Base-by-base conservation (phyloP, 805 yeast genomes). In the Hanseniaspora jakobsenii region DNA sequence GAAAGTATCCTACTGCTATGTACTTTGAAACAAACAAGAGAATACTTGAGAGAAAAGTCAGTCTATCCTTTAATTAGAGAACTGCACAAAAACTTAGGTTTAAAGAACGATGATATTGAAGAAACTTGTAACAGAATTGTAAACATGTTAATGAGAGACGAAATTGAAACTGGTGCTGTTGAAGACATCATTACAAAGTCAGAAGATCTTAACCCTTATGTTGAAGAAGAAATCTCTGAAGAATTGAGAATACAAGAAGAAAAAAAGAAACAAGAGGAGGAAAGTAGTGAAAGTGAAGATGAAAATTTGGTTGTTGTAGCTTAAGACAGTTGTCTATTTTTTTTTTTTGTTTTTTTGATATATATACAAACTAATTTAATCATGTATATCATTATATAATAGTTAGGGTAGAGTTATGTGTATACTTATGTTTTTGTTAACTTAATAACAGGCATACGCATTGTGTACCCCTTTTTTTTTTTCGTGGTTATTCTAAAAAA, bases 101-200 rank as follows among this genome's bases (percentile, higher is more conserved):
- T 63, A 4, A 62, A 63, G 18, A 61, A 71, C 42, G 71, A 67
- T 21, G 66, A 63, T 16, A 69, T 84, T 18, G 67, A 67, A 35
- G 93, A 81, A 35, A 63, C 81, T 35, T 79, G 91, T 64, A 94
- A 85, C 53, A 72, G 91, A 58, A 61, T 82, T 32, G 98, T 87
- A 18, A 89, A 89, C 59, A 73, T 85, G 77, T 69, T 89, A 51
- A 81, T 82, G 91, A 76, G 96, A 67, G 96, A 89, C 56, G 96
- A 87, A 55, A 71, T 74, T 28, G 63, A 62, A 24, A 58, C 53
- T 3, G 65, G 58, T 50, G 69, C 63, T 32, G 65, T 66, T 16
- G 75, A 72, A 40, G 77, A 75, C 47, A 47, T 69, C 47, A 62
- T 66, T 22, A 55, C 63, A 19, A 69, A 67, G 27, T 67, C 64